phyloP scores from a whole-genome alignment of 2,329 filamentous ascomycete genomes.

The Anthostomella pinea region DNA sequence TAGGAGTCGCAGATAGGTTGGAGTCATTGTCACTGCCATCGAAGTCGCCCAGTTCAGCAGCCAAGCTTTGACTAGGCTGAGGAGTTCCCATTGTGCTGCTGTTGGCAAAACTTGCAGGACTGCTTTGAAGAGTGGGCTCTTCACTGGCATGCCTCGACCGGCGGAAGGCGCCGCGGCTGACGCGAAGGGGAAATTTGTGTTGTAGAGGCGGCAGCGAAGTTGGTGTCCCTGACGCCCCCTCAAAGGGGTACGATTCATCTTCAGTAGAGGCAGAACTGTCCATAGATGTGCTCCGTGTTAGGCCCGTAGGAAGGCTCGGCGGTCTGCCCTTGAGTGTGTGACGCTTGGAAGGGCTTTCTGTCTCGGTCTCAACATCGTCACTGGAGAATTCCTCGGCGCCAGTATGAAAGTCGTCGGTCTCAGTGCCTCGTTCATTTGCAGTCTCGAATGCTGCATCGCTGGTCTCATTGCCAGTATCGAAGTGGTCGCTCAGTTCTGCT shows the following conservation, averaged over 20 bases:
- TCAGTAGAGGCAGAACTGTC: constrained; percentile 87
- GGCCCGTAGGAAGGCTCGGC: constrained; percentile 16
- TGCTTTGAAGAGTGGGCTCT: constrained; percentile 55
- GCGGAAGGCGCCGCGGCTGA: constrained; percentile 61
- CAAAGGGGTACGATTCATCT: constrained; percentile 60
- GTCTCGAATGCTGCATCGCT: constrained; percentile 64
- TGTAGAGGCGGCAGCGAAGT: constrained; percentile 57
- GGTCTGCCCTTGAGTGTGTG: constrained; percentile 21
- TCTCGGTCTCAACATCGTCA: constrained; percentile 77
- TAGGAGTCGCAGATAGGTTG: constrained; percentile 52
- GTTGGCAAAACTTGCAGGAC: constrained; percentile 54
- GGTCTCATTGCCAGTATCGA: constrained; percentile 79
- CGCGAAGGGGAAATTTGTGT: constrained; percentile 67
- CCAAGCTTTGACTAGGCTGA: constrained; percentile 71
- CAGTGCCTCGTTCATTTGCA: constrained; percentile 76
- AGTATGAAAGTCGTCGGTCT: constrained; percentile 94
- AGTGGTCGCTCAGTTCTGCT: constrained; percentile 60
- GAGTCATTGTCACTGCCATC: constrained; percentile 73
- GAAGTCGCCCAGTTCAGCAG: constrained; percentile 83
- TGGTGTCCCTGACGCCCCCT: constrained; percentile 58
- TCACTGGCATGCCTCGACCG: constrained; percentile 62
- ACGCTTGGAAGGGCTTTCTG: constrained; percentile 59
- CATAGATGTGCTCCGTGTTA: constrained; percentile 57
- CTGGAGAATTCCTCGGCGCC: constrained; percentile 76
- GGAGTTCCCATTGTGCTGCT: constrained; percentile 49